phyloP scores from a whole-genome alignment of 2,329 filamentous ascomycete genomes.

The Ramichloridium luteum region DNA sequence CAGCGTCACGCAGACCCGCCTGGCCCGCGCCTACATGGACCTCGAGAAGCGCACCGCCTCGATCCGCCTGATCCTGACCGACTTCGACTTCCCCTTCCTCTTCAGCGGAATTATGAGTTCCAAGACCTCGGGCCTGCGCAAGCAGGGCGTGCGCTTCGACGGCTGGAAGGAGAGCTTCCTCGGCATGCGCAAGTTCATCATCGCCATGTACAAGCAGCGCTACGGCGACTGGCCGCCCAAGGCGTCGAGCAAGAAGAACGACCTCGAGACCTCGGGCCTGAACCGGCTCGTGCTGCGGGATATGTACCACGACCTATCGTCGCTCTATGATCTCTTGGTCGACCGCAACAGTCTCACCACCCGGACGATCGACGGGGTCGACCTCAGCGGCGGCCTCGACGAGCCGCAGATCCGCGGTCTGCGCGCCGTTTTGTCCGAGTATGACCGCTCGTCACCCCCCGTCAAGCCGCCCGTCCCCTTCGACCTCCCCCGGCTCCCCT shows the following conservation, averaged over 20 bases:
- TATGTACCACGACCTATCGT: conserved; percentile 74
- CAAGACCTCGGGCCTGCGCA: conserved; percentile 63
- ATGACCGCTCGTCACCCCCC: conserved; percentile 76
- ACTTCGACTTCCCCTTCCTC: conserved; percentile 83
- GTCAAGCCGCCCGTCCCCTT: conserved; percentile 87
- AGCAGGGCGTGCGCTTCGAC: conserved; percentile 64
- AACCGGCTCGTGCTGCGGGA: conserved; percentile 73
- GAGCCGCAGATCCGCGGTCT: conserved; percentile 58
- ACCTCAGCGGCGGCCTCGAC: conserved; percentile 40
- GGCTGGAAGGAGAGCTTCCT: conserved; percentile 66
- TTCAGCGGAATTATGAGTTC: conserved; percentile 83
- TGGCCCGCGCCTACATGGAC: conserved; percentile 73
- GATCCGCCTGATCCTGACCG: conserved; percentile 60
- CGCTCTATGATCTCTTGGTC: conserved; percentile 77
- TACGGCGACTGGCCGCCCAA: conserved; percentile 83
- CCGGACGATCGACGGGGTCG: conserved; percentile 57
- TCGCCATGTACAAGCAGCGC: conserved; percentile 55
- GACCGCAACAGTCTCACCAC: conserved; percentile 69
- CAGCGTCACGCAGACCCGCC: conserved; percentile 57
- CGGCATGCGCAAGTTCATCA: conserved; percentile 60
- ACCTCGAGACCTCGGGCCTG: conserved; percentile 71
- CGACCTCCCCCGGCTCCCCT: conserved; percentile 68
- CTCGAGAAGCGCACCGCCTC: conserved; percentile 59
- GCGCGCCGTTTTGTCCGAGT: conserved; percentile 71
- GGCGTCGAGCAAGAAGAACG: conserved; percentile 81